Evolutionary conservation across 2,329 filamentous ascomycete species (phyloP).

Genomic region (Lasiodiplodia theobromae): DNA sequence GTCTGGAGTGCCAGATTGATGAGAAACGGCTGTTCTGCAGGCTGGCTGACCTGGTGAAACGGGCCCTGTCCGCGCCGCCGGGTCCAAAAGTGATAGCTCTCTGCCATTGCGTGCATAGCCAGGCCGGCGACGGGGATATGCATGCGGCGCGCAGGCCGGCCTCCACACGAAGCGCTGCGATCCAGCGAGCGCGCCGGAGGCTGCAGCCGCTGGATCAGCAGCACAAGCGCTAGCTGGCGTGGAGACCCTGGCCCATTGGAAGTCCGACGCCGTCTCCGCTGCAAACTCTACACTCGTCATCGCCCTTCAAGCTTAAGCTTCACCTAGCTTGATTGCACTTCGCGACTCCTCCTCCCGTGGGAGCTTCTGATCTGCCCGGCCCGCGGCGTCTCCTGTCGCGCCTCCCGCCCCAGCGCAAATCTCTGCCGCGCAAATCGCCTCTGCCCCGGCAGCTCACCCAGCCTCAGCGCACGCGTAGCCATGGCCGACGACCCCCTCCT

Average conservation of each 20-base stretch:
- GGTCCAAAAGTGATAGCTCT: constrained; percentile 14
- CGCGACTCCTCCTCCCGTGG: not conserved
- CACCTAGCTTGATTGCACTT: constrained; percentile 7
- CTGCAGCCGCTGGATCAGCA: not conserved
- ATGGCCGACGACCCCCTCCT: constrained; percentile 49
- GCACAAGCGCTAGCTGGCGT: not conserved
- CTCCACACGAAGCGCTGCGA: constrained; percentile 21
- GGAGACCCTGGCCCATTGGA: constrained; percentile 12
- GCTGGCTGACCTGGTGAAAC: constrained; percentile 16
- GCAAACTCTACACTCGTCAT: constrained; percentile 27
- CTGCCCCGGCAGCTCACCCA: not conserved
- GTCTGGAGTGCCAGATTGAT: constrained; percentile 21
- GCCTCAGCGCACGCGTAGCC: not conserved
- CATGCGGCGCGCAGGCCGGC: constrained; percentile 13
- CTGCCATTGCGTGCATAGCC: constrained; percentile 11
- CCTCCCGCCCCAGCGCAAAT: constrained; percentile 10
- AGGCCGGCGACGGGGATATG: constrained; percentile 19
- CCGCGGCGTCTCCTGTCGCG: constrained; percentile 19
- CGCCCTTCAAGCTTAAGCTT: constrained; percentile 15
- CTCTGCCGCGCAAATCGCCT: not conserved
- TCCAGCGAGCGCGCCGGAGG: constrained; percentile 11
- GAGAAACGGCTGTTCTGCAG: constrained; percentile 23
- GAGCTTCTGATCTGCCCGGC: not conserved
- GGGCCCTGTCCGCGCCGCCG: constrained; percentile 6
- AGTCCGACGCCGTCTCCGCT: not conserved